Base-by-base conservation (phyloP, 495 filamentous ascomycete species). In the Neurospora sp. region DNA sequence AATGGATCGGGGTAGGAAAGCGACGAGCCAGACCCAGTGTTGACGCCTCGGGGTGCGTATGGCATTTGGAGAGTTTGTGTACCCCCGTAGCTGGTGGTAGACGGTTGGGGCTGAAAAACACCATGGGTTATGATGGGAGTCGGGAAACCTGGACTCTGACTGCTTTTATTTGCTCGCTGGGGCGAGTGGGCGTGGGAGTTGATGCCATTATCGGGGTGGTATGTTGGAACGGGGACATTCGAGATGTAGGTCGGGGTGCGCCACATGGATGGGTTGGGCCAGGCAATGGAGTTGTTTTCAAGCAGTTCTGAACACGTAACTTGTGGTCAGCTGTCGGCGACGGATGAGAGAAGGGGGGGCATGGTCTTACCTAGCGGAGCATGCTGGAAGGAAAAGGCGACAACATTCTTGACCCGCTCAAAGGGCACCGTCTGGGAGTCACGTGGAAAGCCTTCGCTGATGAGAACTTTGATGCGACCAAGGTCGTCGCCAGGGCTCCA, bases 341-440 rank as follows among this genome's bases (percentile, higher is more conserved):
- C 53, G n/a, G 12, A 12, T 1, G 22, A 20, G 37, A 48, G 61
- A 16, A 20, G 48, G 14, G 37, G 37, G 0, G 18, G 6, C 14
- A 9, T 4, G 11, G 5, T 80, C 85, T 79, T 82, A 95, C 93
- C 86, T 37, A 92, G 80, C 7, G 94, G 94, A 68, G 92, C 93
- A 86, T 95, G 93, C 77, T 96, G 93, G 75, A 96, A 97, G 8
- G 93, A 90, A 78, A 97, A 94, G 6, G 86, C 86, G 68, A 94
- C 88, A 31, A 93, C 78, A 79, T 94, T 92, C 76, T 89, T 92
- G 75, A 92, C 85, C 53, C 90, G 83, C 75, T 93, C 89, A 72
- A 94, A 91, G 1, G 88, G 88, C 10, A 82, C 78, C 10, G 81
- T 78, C 10, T 82, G 68, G 7, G 85, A 85, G 53, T 86, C 84